Percentiles rank a stretch among this genome's conserved stretches.
These are phyloP conservation scores for Xerocomus nothofagi DNA, from an alignment of 1,284 basidiomycete species.

Conservation along the genomic window DNA sequence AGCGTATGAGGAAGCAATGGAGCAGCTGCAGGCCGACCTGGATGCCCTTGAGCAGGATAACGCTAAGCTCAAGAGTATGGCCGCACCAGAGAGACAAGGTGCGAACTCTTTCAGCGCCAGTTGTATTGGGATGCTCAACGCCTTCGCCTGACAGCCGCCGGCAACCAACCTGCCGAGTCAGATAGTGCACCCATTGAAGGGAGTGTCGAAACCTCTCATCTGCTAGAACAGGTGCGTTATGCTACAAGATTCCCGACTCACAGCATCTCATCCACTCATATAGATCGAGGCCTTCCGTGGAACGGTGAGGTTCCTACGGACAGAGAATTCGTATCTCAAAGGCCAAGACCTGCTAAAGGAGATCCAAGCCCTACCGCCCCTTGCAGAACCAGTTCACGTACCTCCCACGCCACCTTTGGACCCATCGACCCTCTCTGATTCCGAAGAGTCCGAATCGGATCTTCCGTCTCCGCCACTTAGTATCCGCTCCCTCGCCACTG, in stretches of 20 bases:
- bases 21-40: conserved; percentile 87
- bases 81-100: conserved; percentile 69
- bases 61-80: conserved; percentile 71
- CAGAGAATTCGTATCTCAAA: conserved; percentile 91
- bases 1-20: conserved; percentile 90
- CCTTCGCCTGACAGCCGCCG: conserved; percentile 38
- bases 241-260: neutral
- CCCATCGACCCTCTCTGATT: conserved; percentile 61
- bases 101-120: conserved; percentile 19
- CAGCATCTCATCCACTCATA: conserved; percentile 36
- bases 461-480: conserved; percentile 48
- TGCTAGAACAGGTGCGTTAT: conserved; percentile 73
- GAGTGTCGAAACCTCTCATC: conserved; percentile 80
- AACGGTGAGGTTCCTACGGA: conserved; percentile 85
- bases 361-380: conserved; percentile 69
- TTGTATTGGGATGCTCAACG: neutral
- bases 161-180: conserved; percentile 53
- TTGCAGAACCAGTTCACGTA: conserved; percentile 50
- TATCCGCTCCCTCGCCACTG: conserved; percentile 68
- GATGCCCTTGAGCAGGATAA: conserved; percentile 88
- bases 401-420: conserved; percentile 61
- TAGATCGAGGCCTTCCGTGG: conserved; percentile 89
- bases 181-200: conserved; percentile 71
- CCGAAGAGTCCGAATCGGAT: conserved; percentile 60
- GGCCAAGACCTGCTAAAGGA: conserved; percentile 85